Conservation (phyloP, 805 yeast species). For the Yarrowia sp. region DNA sequence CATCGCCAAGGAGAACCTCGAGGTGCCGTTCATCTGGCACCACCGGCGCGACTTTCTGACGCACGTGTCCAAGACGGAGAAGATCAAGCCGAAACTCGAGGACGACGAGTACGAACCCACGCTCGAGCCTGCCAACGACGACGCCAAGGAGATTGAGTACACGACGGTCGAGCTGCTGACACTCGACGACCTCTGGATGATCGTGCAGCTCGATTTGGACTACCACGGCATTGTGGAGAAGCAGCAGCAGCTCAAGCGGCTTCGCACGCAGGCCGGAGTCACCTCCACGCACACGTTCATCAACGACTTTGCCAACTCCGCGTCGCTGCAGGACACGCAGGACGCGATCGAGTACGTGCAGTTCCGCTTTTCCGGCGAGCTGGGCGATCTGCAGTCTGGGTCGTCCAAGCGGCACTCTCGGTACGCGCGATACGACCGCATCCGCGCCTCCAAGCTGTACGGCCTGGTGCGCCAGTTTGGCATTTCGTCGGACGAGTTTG, state of each 20-base stretch:
- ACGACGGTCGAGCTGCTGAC: slow-evolving; percentile 38
- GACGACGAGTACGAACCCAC: slow-evolving; percentile 25
- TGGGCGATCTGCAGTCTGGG: slow-evolving; percentile 45
- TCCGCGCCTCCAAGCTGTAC: slow-evolving; percentile 61
- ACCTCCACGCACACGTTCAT: slow-evolving; percentile 51
- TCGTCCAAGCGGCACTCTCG: slow-evolving; percentile 42
- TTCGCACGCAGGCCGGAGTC: slow-evolving; percentile 22
- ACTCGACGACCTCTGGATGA: slow-evolving; percentile 91
- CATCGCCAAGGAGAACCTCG: slow-evolving; percentile 74
- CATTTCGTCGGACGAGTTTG: slow-evolving; percentile 73
- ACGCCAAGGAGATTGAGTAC: slow-evolving; percentile 41
- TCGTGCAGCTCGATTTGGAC: slow-evolving; percentile 80
- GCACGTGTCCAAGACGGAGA: slow-evolving; percentile 44
- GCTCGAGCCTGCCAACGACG: neutral
- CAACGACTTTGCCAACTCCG: slow-evolving; percentile 57
- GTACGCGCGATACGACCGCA: slow-evolving; percentile 44
- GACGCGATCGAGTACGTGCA: slow-evolving; percentile 82
- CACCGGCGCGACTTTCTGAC: slow-evolving; percentile 88
- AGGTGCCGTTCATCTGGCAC: slow-evolving; percentile 93
- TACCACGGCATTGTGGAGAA: slow-evolving; percentile 74
- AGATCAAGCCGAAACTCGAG: slow-evolving; percentile 20
- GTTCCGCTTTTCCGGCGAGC: slow-evolving; percentile 62
- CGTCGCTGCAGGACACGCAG: slow-evolving; percentile 73
- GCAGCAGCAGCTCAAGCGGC: slow-evolving; percentile 42
- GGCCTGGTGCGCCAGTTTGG: slow-evolving; percentile 70